Conservation (phyloP, 805 yeast species). For the Monosporozyma servazzii region DNA sequence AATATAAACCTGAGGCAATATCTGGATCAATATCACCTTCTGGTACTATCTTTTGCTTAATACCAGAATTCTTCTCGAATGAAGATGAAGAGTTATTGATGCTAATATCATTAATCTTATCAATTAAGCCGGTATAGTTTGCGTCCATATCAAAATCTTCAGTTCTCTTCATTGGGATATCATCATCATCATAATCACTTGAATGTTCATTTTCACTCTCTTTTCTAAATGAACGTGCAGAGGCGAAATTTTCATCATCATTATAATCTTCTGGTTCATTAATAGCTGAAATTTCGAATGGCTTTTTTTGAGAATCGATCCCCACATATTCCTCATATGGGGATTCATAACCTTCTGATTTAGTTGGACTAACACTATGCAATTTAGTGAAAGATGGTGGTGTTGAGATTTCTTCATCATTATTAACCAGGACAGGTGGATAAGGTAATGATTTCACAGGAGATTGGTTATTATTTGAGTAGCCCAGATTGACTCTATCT, state of each 20-base stretch:
- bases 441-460: not conserved
- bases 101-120: slow-evolving; percentile 15
- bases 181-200: slow-evolving; percentile 6
- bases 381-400: slow-evolving; percentile 6
- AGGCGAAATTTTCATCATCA: slow-evolving; percentile 6
- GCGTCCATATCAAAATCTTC: not conserved
- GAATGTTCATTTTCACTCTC: not conserved
- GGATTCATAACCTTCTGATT: slow-evolving; percentile 8
- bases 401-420: not conserved
- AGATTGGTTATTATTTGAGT: not conserved
- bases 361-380: not conserved
- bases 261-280: slow-evolving; percentile 15
- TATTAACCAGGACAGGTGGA: not conserved
- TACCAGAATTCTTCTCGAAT: not conserved
- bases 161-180: slow-evolving; percentile 4
- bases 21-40: slow-evolving; percentile 3
- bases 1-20: not conserved
- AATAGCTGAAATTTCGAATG: slow-evolving; percentile 18
- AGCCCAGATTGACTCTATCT: not conserved
- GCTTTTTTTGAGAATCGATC: slow-evolving; percentile 11
- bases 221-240: slow-evolving; percentile 2
- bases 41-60: not conserved
- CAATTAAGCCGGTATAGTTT: slow-evolving; percentile 13
- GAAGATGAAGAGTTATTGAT: slow-evolving; percentile 2
- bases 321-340: slow-evolving; percentile 24